Conservation (phyloP, 139 green algal species). For the Ettlia oleoabundans region DNA sequence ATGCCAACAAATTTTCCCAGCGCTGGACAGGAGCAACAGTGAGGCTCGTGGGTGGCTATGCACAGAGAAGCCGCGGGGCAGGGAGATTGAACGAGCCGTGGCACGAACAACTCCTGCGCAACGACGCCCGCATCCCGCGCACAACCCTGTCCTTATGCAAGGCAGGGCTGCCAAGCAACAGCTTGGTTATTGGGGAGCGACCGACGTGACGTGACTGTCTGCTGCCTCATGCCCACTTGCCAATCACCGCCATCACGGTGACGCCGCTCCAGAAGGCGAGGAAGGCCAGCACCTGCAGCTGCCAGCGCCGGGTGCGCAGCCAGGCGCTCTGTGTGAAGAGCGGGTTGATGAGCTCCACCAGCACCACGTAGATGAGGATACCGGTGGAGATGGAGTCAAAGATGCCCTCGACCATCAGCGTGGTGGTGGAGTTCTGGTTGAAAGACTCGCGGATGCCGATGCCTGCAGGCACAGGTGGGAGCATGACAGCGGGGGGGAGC, state of each 20-base stretch:
- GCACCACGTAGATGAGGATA: slow-evolving; percentile 40
- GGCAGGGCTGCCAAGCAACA: neutral
- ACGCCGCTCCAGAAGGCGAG: slow-evolving; percentile 22
- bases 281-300: slow-evolving; percentile 23
- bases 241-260: slow-evolving; percentile 30
- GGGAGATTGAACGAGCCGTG: no score
- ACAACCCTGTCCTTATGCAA: neutral
- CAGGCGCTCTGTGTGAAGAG: slow-evolving; percentile 34
- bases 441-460: slow-evolving; percentile 51
- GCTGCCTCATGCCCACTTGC: slow-evolving; percentile 1
- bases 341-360: slow-evolving; percentile 41
- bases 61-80: no score
- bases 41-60: no score
- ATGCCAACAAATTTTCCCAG: no score
- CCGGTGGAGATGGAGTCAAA: slow-evolving; percentile 33
- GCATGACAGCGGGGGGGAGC: neutral
- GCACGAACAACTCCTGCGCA: no score
- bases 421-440: slow-evolving; percentile 42
- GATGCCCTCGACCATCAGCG: slow-evolving; percentile 34
- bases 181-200: no score
- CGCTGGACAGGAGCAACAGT: no score
- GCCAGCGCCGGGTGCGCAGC: slow-evolving; percentile 30
- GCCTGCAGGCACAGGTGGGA: slow-evolving; percentile 7
- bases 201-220: no score
- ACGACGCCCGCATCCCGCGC: no score